A percentile compares a stretch with the other conserved stretches of the same genome.
These are phyloP conservation scores for Aspergillus sp. DNA, from an alignment of 2,329 filamentous ascomycete species.

Conservation along the genomic window DNA sequence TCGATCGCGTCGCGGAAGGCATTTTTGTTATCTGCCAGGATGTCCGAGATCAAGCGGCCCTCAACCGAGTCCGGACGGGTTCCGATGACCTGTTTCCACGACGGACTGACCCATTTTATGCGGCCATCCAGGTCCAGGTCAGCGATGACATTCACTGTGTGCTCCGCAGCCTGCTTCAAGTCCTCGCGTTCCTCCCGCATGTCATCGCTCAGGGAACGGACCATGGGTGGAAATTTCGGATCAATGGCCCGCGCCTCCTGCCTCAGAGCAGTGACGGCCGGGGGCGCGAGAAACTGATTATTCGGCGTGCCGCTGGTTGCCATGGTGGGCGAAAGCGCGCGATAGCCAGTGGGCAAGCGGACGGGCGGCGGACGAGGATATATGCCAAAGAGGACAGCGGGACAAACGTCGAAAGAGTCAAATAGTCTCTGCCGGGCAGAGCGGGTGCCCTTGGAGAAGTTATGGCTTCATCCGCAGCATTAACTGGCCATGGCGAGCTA, in stretches of 20 bases:
- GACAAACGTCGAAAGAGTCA: constrained; percentile 12
- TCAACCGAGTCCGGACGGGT: constrained; percentile 63
- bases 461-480: constrained; percentile 34
- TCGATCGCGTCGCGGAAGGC: constrained; percentile 78
- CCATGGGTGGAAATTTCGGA: constrained; percentile 36
- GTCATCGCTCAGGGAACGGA: constrained; percentile 67
- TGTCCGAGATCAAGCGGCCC: constrained; percentile 67
- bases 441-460: constrained; percentile 31
- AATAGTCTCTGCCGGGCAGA: constrained; percentile 37
- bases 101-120: constrained; percentile 92
- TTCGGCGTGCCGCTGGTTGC: constrained; percentile 31
- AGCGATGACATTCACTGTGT: constrained; percentile 92
- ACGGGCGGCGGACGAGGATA: constrained; percentile 1
- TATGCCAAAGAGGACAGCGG: constrained; percentile 3
- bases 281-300: constrained; percentile 34
- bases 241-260: constrained; percentile 33
- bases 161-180: constrained; percentile 87
- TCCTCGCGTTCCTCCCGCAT: constrained; percentile 91
- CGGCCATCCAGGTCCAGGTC: constrained; percentile 84
- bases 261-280: constrained; percentile 35
- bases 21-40: constrained; percentile 70
- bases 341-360: constrained; percentile 5
- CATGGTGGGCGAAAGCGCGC: constrained; percentile 25
- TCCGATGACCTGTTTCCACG: constrained; percentile 88
- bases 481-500: constrained; percentile 29